These are phyloP conservation scores for Lentinula edodes DNA, from an alignment of 768 basidiomycete species.

Conservation along the genomic window DNA sequence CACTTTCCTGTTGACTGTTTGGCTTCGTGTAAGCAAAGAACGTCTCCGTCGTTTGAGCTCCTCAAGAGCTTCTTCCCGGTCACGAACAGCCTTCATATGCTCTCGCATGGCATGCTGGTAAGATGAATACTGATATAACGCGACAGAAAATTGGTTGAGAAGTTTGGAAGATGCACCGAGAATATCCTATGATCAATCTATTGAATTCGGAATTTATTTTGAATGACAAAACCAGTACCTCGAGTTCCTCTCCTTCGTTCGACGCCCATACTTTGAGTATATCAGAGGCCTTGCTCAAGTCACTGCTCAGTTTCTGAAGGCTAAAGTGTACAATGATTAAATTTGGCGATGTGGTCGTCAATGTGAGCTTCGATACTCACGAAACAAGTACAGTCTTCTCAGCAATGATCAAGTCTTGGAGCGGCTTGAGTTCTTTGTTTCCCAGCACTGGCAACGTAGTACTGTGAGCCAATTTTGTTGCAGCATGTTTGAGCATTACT, in stretches of 20 bases:
- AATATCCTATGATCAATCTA: slow-evolving; percentile 49
- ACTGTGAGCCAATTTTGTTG: slow-evolving; percentile 85
- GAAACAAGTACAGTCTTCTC: slow-evolving; percentile 79
- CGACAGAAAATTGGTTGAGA: slow-evolving; percentile 59
- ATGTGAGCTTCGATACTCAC: slow-evolving; percentile 34
- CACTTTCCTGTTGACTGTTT: slow-evolving; percentile 82
- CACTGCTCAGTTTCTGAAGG: slow-evolving; percentile 58
- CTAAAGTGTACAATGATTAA: slow-evolving; percentile 24
- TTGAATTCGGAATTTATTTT: neutral
- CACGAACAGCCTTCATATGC: slow-evolving; percentile 77
- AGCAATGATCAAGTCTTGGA: slow-evolving; percentile 85
- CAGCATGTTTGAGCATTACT: slow-evolving; percentile 65
- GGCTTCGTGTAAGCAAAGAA: slow-evolving; percentile 61
- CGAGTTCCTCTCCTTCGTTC: slow-evolving; percentile 80
- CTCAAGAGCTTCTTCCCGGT: slow-evolving; percentile 79
- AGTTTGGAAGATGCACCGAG: slow-evolving; percentile 68
- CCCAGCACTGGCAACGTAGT: slow-evolving; percentile 68
- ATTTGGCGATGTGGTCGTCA: neutral
- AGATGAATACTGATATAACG: slow-evolving; percentile 62
- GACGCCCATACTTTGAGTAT: slow-evolving; percentile 66
- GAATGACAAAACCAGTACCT: slow-evolving; percentile 31
- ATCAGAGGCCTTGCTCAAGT: slow-evolving; percentile 67
- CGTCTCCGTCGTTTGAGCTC: slow-evolving; percentile 69
- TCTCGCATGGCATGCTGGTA: slow-evolving; percentile 67
- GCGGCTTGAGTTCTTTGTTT: slow-evolving; percentile 72